Base-by-base conservation (phyloP, 2,329 filamentous ascomycete genomes). In the Ceratocystis lukuohia region DNA sequence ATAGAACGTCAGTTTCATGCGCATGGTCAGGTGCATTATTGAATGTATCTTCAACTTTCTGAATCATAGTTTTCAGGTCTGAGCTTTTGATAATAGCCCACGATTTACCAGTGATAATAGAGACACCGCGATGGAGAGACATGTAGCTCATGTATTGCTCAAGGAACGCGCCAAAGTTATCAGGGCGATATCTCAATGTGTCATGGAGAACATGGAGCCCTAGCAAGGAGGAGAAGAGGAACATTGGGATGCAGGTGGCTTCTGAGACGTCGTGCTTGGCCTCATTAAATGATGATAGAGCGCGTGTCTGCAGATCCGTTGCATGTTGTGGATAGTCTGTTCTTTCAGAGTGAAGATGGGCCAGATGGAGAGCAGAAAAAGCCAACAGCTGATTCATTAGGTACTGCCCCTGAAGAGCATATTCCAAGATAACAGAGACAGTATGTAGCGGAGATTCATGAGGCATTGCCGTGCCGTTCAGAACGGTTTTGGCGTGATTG, bases 321-420 rank as follows among this genome's bases (percentile, higher is more conserved):
- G 78, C 77, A 46, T 76, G 74, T 62, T 74, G 73, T 17, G 73
- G 73, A 57, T 76, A 76, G 7, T 71, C 69, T 17, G 70, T 70
- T 0, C 69, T 69, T 22, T 70, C 50, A 15, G 70, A 63, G 4
- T 71, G 71, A 1, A 74, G 69, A 1, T 71, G 73, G 66, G 74
- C 75, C 61, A 74, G 69, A 66, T 82, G 78, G 2, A 78, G 72
- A 3, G 79, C 78, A 12, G 78, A 74, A 61, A 79, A 69, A 48
- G 78, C 79, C 10, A 82, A 74, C 4, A 80, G 61, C 69, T 80
- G 74, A 66, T 81, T 78, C 68, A 81, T 76, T 2, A 80, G 74
- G 65, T 78, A 81, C 1, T 77, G 79, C 2, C 73, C 72, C 37
- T 72, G 70, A 5, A 74, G 68, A 7, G 74, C 74, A 62, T 74